phyloP scores from a whole-genome alignment of 768 basidiomycete genomes.

The Boletus rufocinnamomeus region DNA sequence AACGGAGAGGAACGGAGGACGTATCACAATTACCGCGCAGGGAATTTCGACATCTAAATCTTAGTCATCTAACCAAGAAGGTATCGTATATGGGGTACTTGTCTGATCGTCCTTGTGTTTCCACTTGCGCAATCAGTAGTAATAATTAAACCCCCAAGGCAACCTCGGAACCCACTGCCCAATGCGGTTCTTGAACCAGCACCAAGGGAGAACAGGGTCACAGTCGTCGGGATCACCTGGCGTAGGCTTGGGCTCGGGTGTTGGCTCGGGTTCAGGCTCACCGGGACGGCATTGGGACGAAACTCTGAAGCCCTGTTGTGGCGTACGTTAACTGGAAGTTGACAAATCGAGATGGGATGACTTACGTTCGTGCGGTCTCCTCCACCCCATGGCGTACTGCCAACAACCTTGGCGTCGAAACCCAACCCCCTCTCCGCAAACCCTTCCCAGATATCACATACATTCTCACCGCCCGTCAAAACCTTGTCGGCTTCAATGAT shows the following conservation, averaged over 20 bases:
- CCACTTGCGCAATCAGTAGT: slow-evolving; percentile 10
- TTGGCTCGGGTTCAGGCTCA: background rate
- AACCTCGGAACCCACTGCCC: slow-evolving; percentile 22
- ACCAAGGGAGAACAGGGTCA: slow-evolving; percentile 15
- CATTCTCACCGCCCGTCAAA: slow-evolving; percentile 92
- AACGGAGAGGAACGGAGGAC: slow-evolving; percentile 1
- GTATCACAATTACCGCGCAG: slow-evolving; percentile 1
- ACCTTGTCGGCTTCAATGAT: slow-evolving; percentile 90
- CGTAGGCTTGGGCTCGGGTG: slow-evolving; percentile 30
- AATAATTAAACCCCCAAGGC: slow-evolving; percentile 16
- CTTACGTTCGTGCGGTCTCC: slow-evolving; percentile 73
- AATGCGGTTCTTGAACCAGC: slow-evolving; percentile 11
- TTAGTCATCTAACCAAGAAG: slow-evolving; percentile 14
- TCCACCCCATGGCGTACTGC: slow-evolving; percentile 91
- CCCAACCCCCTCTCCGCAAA: slow-evolving; percentile 87
- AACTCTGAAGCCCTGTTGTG: slow-evolving; percentile 41
- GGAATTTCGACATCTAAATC: slow-evolving; percentile 8
- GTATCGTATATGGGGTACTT: slow-evolving; percentile 22
- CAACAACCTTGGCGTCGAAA: slow-evolving; percentile 67
- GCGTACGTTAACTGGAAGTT: background rate
- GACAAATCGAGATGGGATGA: background rate
- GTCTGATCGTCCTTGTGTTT: slow-evolving; percentile 5
- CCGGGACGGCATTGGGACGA: slow-evolving; percentile 42
- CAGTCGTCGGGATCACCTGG: slow-evolving; percentile 37
- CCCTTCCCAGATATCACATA: slow-evolving; percentile 82